Evolutionary conservation across 495 filamentous ascomycete genomes (phyloP).

Genomic region (Xylaria grammica): DNA sequence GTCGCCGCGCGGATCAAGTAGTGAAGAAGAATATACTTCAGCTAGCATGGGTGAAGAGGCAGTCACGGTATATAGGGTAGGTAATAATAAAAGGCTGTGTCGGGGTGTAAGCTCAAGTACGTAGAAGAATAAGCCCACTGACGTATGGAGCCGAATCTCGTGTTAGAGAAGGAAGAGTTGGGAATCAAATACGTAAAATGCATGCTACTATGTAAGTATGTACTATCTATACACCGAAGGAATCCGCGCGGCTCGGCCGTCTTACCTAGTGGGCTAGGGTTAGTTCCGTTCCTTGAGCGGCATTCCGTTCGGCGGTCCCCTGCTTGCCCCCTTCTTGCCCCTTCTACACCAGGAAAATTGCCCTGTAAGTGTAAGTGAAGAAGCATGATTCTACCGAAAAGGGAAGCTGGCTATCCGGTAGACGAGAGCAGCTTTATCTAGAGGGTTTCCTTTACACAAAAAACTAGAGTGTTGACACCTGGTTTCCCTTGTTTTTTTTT

Average conservation of each 20-base stretch:
- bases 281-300: too few species aligned
- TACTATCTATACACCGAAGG: constrained; percentile 1
- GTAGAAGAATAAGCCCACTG: neutral
- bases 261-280: neutral
- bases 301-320: neutral
- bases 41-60: neutral
- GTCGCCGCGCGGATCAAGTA: neutral
- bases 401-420: constrained; percentile 3
- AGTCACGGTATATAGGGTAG: constrained; percentile 12
- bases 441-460: neutral
- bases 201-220: too few species aligned
- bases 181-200: constrained; percentile 16
- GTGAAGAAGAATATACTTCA: neutral
- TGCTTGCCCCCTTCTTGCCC: neutral
- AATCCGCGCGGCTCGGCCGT: constrained; percentile 15
- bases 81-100: neutral
- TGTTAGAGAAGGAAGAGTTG: neutral
- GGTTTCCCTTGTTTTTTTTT: neutral
- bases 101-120: neutral
- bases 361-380: neutral
- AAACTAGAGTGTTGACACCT: too few species aligned
- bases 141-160: constrained; percentile 6
- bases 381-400: neutral
- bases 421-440: constrained; percentile 1
- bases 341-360: neutral